Base-by-base conservation (phyloP, 23 red algal species). In the Pyropia yezoensis region DNA sequence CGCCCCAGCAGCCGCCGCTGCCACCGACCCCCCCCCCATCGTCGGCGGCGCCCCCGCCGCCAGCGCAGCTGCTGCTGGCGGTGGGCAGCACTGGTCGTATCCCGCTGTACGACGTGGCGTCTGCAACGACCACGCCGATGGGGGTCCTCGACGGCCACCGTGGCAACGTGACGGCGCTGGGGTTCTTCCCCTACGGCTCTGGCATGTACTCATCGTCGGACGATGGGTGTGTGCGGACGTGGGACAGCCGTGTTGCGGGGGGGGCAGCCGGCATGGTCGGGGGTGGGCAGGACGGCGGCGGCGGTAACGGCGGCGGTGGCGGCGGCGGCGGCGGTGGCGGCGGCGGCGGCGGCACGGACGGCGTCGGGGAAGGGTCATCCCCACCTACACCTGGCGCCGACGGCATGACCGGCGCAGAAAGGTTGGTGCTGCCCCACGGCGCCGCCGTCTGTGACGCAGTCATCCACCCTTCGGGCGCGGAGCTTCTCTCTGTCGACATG, bases 111-210 rank as follows among this genome's bases (percentile, higher is more conserved):
- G 71, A 85, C 33, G 69, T 70, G 7, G 14, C 59, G 4, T 27
- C 54, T 52, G 50, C 67, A 5, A 18, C 29, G 1, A 22, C 70
- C 13, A 73, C 18, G 18, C 80, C 80, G n/a, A 52, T 76, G 9
- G 23, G 55, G 23, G 72, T 50, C 12, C 52, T 74, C 39, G 80
- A 85, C 23, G 59, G 65, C 11, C 80, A 85, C 34, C 50, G 69
- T 17, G 63, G 67, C 59, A 85, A 85, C 53, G 80, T 85, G 17
- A 74, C 59, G 28, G 52, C 58, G 34, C 16, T 85, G 34, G 80
- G 50, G 3, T 85, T 61, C 18, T 61, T 53, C 17, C 20, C n/a
- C 2, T 27, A 50, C 33, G 78, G 78, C 13, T 54, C 34, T 1
- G 70, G 54, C 53, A 33, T 73, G 26, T 74, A 73, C 18, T 65